phyloP scores from a whole-genome alignment of 139 green algal genomes.

The Chlorella sorokiniana region DNA sequence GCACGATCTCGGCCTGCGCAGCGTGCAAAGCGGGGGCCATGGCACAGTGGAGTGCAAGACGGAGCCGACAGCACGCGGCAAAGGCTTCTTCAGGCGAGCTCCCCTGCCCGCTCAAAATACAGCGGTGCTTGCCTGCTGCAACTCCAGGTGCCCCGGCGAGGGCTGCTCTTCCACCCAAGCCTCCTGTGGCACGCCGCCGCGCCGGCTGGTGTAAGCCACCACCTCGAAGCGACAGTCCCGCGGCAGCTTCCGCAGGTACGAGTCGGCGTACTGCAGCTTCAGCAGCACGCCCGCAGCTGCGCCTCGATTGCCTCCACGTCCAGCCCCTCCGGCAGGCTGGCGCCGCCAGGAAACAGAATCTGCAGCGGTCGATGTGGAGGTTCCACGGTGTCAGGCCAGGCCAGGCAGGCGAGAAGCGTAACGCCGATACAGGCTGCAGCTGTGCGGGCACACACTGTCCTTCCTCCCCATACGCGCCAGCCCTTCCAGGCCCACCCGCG shows the following conservation, averaged over 20 bases:
- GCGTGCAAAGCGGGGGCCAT: background rate
- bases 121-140: background rate
- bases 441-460: too few species aligned
- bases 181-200: conserved; percentile 15
- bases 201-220: conserved; percentile 40
- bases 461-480: too few species aligned
- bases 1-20: conserved; percentile 32
- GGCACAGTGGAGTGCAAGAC: background rate
- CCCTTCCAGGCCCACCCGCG: conserved; percentile 24
- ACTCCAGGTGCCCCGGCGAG: background rate
- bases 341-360: background rate
- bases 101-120: background rate
- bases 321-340: background rate
- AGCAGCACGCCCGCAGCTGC: conserved; percentile 43
- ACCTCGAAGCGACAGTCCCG: conserved; percentile 55
- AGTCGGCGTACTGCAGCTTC: conserved; percentile 56
- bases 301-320: conserved; percentile 41
- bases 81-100: too few species aligned
- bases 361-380: too few species aligned
- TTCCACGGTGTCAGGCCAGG: too few species aligned
- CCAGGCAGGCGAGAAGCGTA: background rate
- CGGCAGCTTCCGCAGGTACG: conserved; percentile 35
- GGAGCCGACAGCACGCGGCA: background rate
- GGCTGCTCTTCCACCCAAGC: conserved; percentile 50
- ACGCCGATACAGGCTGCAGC: too few species aligned